A percentile compares a stretch with the other conserved stretches of the same genome.
phyloP scores from a whole-genome alignment of 2,329 filamentous ascomycete genomes.

The Aspergillus pseudoterreus region DNA sequence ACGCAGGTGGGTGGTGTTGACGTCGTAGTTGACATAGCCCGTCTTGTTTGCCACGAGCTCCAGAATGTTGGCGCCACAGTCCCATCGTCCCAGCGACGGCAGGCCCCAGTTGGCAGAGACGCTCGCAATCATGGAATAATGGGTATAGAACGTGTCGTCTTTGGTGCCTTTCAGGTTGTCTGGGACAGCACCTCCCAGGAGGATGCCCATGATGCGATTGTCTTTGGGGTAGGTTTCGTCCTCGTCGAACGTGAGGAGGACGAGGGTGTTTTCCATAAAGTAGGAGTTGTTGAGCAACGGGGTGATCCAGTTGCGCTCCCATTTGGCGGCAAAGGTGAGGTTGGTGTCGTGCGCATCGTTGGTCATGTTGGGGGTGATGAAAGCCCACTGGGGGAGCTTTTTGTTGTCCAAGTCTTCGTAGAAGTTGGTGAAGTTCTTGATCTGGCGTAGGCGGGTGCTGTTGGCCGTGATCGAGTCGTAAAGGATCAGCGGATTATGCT shows the following conservation, averaged over 20 bases:
- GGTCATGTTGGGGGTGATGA: conserved; percentile 52
- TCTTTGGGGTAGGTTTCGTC: conserved; percentile 63
- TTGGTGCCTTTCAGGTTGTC: conserved; percentile 61
- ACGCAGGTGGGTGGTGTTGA: conserved; percentile 42
- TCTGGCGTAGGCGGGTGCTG: conserved; percentile 58
- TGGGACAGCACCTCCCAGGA: conserved; percentile 73
- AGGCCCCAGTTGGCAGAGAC: conserved; percentile 68
- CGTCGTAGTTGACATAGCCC: conserved; percentile 48
- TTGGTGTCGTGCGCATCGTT: conserved; percentile 72
- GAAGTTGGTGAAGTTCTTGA: conserved; percentile 72
- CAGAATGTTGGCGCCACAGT: conserved; percentile 70
- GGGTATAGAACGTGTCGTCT: conserved; percentile 68
- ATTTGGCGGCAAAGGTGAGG: conserved; percentile 64
- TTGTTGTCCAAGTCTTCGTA: conserved; percentile 61
- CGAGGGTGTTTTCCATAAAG: conserved; percentile 72
- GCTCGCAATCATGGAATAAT: conserved; percentile 67
- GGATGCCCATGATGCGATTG: conserved; percentile 67
- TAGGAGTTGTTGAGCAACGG: conserved; percentile 65
- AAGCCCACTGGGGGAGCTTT: conserved; percentile 66
- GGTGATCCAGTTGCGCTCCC: conserved; percentile 65
- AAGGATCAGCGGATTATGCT: conserved; percentile 68
- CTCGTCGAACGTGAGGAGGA: conserved; percentile 78
- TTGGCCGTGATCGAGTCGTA: conserved; percentile 63
- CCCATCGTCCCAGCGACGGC: conserved; percentile 66
- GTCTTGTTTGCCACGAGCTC: conserved; percentile 58